A percentile compares a stretch with the other conserved stretches of the same genome.
Conservation (phyloP, 2,329 filamentous ascomycete genomes). For the Botrytis porri region DNA sequence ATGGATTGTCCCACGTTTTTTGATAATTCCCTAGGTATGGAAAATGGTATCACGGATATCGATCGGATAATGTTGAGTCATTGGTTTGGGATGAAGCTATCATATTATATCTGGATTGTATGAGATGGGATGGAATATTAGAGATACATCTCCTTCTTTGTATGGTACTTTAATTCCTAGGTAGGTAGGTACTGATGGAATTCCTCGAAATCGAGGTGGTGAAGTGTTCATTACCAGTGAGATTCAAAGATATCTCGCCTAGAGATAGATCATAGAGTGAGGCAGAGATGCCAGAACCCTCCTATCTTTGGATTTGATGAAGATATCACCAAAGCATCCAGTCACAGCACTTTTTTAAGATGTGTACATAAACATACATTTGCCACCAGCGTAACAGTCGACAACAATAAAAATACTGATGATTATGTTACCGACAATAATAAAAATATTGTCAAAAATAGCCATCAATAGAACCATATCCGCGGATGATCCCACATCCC, state of each 20-base stretch:
- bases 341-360: neutral
- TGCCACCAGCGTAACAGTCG: neutral
- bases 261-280: neutral
- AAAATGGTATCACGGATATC: neutral
- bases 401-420: neutral
- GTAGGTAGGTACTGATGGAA: neutral
- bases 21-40: neutral
- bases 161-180: neutral
- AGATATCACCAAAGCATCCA: neutral
- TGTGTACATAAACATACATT: neutral
- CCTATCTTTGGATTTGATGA: neutral
- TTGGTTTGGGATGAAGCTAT: neutral
- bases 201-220: neutral
- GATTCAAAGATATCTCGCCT: neutral
- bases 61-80: neutral
- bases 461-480: neutral
- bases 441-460: neutral
- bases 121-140: neutral
- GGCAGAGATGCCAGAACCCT: neutral
- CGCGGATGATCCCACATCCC: neutral
- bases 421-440: too few species aligned
- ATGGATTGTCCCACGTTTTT: neutral
- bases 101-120: neutral
- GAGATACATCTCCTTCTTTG: neutral
- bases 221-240: neutral